Evolutionary conservation across 2,329 filamentous ascomycete genomes (phyloP), one percentile per base, ranked within the genome.

Genomic region (Penicillium sp.): DNA sequence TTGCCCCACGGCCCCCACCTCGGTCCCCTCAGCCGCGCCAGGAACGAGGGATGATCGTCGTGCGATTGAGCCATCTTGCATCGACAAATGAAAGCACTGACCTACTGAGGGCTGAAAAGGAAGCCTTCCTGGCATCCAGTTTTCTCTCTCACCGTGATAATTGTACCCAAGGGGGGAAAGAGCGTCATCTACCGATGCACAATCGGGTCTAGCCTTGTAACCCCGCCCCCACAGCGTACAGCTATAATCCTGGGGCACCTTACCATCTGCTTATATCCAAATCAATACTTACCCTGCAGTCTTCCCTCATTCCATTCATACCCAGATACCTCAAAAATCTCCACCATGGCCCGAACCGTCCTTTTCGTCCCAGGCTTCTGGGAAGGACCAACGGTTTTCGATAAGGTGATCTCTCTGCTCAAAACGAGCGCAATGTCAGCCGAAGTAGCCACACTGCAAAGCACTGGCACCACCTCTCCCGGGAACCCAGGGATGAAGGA

Each of bases 291-390:
- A 29, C 4, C 10, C 10, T 10, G 27, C 27, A 2, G 10, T 11
- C 10, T 11, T 29, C 3, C 27, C 10, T 29, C 3, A 29, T 29
- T 13, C 10, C 1, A 3, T 29, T 11, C 10, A 29, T 29, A 29
- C 1, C 10, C 27, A 11, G 16, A 35, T 6, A 35, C 7, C 16
- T n/a, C 5, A n/a, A 16, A 11, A 10, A 39, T n/a, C 9, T 10
- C 6, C n/a, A 39, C n/a, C n/a, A 53, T 53, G 51, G 43, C 51
- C 2, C 43, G 31, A 10, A 45, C 19, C 4, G 44, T 47, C 26
- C 42, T 47, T 3, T 53, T 53, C 22, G 51, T 53, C 9, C 51
- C 51, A 21, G 51, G 51, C 6, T 21, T 53, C 7, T 53, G 51
- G 51, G 51, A 53, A 31, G 51, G 51, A 13, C 42, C 42, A 4